Percentiles rank a stretch among this genome's conserved stretches.
Evolutionary conservation across 2,329 filamentous ascomycete species (phyloP).

Genomic region (Rhynchosporium secalis): DNA sequence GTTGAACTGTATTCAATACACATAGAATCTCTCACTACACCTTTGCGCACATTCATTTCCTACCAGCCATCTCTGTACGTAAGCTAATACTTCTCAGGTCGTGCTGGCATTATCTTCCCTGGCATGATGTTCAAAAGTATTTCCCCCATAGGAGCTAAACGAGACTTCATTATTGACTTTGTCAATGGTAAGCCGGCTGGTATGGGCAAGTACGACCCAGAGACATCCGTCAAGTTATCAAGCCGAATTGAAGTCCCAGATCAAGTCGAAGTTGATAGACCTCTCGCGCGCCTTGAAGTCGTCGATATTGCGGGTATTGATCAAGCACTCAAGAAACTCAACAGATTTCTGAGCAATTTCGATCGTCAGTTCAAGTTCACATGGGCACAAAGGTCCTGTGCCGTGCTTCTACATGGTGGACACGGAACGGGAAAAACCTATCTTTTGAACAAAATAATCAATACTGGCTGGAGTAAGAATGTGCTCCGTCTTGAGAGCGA

Average conservation of each 20-base stretch:
- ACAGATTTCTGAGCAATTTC: conserved; percentile 63
- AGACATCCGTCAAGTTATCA: conserved; percentile 34
- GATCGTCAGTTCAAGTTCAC: conserved; percentile 41
- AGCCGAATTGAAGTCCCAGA: conserved; percentile 17
- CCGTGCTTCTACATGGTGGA: conserved; percentile 67
- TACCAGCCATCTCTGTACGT: background rate
- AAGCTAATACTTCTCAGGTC: conserved; percentile 44
- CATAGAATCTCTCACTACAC: background rate
- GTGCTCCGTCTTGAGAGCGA: conserved; percentile 61
- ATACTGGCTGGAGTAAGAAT: conserved; percentile 64
- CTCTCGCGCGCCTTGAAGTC: conserved; percentile 39
- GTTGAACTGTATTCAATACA: too few species aligned
- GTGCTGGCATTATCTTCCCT: conserved; percentile 67
- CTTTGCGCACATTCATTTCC: background rate
- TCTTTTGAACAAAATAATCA: conserved; percentile 67
- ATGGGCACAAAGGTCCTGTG: conserved; percentile 39
- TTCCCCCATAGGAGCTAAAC: conserved; percentile 49
- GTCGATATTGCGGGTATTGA: conserved; percentile 67
- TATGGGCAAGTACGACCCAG: conserved; percentile 35
- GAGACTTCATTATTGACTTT: conserved; percentile 60
- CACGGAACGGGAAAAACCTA: conserved; percentile 83
- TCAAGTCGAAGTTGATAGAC: conserved; percentile 14
- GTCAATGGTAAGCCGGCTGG: conserved; percentile 52
- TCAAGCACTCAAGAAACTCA: conserved; percentile 63
- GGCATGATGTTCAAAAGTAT: conserved; percentile 70